phyloP scores from a whole-genome alignment of 2,329 filamentous ascomycete species.

The Calonectria pseudoreteaudii region DNA sequence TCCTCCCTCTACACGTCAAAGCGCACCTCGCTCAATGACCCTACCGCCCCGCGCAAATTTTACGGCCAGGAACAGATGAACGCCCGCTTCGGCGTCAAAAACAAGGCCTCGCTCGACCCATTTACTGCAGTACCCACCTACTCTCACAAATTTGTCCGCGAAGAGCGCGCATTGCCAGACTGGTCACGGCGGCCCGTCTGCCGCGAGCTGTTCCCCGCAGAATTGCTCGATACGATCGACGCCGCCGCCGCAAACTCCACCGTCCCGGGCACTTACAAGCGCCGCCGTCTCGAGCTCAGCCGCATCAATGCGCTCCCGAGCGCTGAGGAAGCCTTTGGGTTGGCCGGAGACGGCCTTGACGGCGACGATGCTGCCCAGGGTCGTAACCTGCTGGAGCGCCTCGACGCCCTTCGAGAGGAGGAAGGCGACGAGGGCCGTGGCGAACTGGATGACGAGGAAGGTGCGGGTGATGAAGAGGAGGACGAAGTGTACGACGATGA shows the following conservation, averaged over 20 bases:
- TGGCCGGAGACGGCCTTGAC: constrained; percentile 41
- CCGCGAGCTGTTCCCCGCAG: constrained; percentile 65
- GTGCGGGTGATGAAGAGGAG: constrained; percentile 58
- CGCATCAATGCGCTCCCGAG: constrained; percentile 61
- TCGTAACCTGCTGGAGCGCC: constrained; percentile 56
- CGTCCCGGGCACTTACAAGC: constrained; percentile 55
- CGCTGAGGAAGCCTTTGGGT: constrained; percentile 63
- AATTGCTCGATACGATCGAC: constrained; percentile 67
- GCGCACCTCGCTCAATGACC: constrained; percentile 55
- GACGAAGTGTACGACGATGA: constrained; percentile 68
- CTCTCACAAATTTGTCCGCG: constrained; percentile 65
- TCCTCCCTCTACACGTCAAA: constrained; percentile 68
- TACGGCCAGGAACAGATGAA: constrained; percentile 72
- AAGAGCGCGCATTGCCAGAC: constrained; percentile 66
- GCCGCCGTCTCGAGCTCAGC: constrained; percentile 57
- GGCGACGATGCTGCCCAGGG: constrained; percentile 44
- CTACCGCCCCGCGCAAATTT: constrained; percentile 53
- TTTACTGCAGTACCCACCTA: constrained; percentile 71
- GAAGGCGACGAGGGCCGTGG: constrained; percentile 59
- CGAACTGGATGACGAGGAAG: constrained; percentile 65
- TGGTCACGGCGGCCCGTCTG: constrained; percentile 63
- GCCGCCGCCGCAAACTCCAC: constrained; percentile 50
- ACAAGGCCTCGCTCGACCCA: constrained; percentile 67
- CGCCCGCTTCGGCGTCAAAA: constrained; percentile 66
- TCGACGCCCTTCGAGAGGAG: constrained; percentile 62